A percentile compares a stretch with the other conserved stretches of the same genome.
Conservation (phyloP, 164 flowering plant species). For the Aristolochia contorta region DNA sequence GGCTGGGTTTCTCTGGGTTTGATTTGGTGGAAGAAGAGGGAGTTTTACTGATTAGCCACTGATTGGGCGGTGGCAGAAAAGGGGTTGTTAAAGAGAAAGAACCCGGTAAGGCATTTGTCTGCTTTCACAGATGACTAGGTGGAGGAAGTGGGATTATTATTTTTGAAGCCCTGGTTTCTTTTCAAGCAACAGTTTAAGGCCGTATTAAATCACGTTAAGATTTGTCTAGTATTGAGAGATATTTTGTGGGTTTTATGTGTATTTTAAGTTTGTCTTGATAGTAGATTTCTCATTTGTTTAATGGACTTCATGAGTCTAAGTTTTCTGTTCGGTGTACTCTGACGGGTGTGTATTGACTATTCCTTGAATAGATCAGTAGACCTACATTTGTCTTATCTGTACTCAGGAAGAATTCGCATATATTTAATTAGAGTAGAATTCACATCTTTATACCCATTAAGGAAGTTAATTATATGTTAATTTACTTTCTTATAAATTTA, state of each 20-base stretch:
- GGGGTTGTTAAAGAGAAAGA: neutral
- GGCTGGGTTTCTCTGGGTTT: too few relatives aligned
- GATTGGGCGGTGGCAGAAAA: constrained; percentile 5
- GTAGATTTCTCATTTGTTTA: constrained; percentile 1
- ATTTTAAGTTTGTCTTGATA: neutral
- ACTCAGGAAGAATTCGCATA: too few relatives aligned
- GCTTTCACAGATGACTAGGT: constrained; percentile 9
- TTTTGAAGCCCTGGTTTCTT: neutral
- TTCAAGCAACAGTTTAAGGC: neutral
- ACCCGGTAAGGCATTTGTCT: constrained; percentile 1
- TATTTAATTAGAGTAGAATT: too few relatives aligned
- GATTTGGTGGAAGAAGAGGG: neutral
- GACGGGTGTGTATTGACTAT: too few relatives aligned
- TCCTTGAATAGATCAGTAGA: too few relatives aligned
- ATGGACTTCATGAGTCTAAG: neutral
- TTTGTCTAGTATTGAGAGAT: neutral
- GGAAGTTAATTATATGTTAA: too few relatives aligned
- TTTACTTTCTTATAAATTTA: too few relatives aligned
- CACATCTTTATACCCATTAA: too few relatives aligned
- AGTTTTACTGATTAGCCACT: neutral
- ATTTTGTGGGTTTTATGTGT: neutral
- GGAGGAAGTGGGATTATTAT: neutral
- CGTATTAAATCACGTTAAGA: neutral
- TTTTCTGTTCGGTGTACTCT: too few relatives aligned
- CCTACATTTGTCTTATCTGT: too few relatives aligned